These are phyloP conservation scores for Stagonosporopsis rhizophila DNA, from an alignment of 2,329 filamentous ascomycete genomes.

Conservation along the genomic window DNA sequence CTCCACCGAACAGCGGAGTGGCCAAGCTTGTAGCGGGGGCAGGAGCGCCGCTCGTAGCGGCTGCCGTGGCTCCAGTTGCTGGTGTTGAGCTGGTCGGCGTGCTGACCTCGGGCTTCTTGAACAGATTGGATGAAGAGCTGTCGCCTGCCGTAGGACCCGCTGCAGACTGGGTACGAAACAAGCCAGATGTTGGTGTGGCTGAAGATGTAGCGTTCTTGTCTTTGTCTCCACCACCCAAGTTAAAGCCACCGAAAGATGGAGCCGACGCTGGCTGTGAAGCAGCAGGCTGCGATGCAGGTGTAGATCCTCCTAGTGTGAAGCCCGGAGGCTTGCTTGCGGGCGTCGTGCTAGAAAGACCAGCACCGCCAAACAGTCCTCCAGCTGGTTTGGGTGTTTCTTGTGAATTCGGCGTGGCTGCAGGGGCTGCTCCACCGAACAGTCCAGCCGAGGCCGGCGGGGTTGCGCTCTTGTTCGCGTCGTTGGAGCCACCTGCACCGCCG, in stretches of 20 bases:
- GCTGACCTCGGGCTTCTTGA: slow-evolving; percentile 23
- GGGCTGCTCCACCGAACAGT: slow-evolving; percentile 33
- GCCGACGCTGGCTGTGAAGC: slow-evolving; percentile 33
- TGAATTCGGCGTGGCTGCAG: slow-evolving; percentile 39
- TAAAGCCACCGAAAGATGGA: slow-evolving; percentile 20
- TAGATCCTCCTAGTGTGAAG: slow-evolving; percentile 36
- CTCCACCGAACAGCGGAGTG: slow-evolving; percentile 29
- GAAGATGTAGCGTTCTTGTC: slow-evolving; percentile 32
- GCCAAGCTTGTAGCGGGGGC: slow-evolving; percentile 27
- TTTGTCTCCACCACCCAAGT: slow-evolving; percentile 31
- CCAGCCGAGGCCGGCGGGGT: slow-evolving; percentile 30
- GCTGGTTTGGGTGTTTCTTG: slow-evolving; percentile 44
- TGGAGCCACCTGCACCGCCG: slow-evolving; percentile 31
- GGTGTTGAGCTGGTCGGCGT: slow-evolving; percentile 28
- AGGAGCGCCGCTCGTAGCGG: slow-evolving; percentile 23
- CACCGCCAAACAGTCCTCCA: slow-evolving; percentile 35
- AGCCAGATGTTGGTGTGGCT: slow-evolving; percentile 25
- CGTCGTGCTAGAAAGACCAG: slow-evolving; percentile 39
- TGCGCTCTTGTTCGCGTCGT: slow-evolving; percentile 42
- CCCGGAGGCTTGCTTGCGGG: slow-evolving; percentile 39
- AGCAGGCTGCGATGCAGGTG: slow-evolving; percentile 34
- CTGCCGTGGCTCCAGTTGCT: slow-evolving; percentile 28
- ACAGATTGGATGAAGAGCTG: slow-evolving; percentile 24
- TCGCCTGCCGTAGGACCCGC: slow-evolving; percentile 22
- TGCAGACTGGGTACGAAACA: slow-evolving; percentile 30